Conservation (phyloP, 1,139 yeast genomes). For the Yamadazyma conglobata region DNA sequence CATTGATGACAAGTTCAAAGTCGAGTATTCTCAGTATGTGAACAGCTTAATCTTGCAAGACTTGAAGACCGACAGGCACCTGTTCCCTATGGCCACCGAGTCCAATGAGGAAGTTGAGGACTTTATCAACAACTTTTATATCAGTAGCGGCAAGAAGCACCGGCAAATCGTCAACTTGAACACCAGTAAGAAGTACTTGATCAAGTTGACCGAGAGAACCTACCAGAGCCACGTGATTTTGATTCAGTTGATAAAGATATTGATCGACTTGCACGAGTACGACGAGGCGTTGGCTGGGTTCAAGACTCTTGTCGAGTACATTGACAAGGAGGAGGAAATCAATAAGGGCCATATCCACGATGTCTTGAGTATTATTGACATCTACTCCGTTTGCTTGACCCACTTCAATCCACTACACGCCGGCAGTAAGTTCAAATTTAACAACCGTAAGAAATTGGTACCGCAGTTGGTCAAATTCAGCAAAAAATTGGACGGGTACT, state of each 20-base stretch:
- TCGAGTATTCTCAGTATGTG: conserved; percentile 29
- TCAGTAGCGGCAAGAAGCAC: conserved; percentile 16
- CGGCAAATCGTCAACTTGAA: conserved; percentile 13
- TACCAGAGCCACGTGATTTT: conserved; percentile 39
- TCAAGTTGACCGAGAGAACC: conserved; percentile 30
- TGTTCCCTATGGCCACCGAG: conserved; percentile 35
- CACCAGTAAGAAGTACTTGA: conserved; percentile 30
- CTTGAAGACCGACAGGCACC: conserved; percentile 8
- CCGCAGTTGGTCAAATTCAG: conserved; percentile 19
- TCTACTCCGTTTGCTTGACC: conserved; percentile 32
- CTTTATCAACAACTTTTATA: conserved; percentile 34
- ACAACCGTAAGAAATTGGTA: conserved; percentile 22
- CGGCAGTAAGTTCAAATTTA: conserved; percentile 24
- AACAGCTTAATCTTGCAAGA: conserved; percentile 16
- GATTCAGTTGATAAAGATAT: conserved; percentile 30
- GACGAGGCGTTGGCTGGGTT: conserved; percentile 47
- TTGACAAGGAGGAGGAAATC: conserved; percentile 34
- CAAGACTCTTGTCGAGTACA: conserved; percentile 33
- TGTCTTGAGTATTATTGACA: conserved; percentile 34
- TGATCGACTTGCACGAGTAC: conserved; percentile 35
- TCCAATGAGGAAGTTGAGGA: conserved; percentile 21
- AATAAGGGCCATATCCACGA: conserved; percentile 32
- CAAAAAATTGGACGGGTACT: conserved; percentile 21
- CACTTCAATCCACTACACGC: conserved; percentile 39
- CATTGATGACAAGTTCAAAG: conserved; percentile 23